phyloP scores from a whole-genome alignment of 192 early-diverging fungal genomes.

The Coemansia biformis region DNA sequence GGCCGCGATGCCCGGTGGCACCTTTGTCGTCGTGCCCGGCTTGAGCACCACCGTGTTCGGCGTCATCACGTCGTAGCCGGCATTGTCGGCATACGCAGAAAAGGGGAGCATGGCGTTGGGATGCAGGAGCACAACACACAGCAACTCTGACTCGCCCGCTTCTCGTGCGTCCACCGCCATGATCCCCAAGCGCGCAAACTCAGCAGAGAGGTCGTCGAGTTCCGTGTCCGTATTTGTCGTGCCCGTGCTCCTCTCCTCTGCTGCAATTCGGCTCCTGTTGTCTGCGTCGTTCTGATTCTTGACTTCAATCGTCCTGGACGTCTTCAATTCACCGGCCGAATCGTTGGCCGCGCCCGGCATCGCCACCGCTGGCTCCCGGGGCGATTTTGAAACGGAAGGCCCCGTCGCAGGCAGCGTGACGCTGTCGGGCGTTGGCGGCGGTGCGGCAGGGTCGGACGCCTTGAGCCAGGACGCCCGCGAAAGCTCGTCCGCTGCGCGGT shows the following conservation, averaged over 20 bases:
- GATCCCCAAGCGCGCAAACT: not conserved
- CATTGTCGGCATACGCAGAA: not conserved
- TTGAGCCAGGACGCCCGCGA: not conserved
- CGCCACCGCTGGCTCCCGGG: too few species aligned
- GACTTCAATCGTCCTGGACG: too few species aligned
- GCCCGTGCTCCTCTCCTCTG: too few species aligned
- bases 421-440: not conserved
- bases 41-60: not conserved
- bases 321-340: too few species aligned
- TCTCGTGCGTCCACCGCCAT: not conserved
- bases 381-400: too few species aligned
- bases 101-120: not conserved
- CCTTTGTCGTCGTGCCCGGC: not conserved
- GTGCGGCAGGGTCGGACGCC: not conserved
- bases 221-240: too few species aligned
- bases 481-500: slow-evolving; percentile 5
- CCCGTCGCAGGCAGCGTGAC: not conserved
- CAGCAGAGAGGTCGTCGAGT: not conserved
- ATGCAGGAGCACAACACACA: not conserved
- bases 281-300: too few species aligned
- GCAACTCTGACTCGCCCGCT: not conserved
- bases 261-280: too few species aligned
- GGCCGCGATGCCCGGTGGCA: not conserved
- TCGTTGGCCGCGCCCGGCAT: too few species aligned
- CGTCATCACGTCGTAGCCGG: not conserved